Conservation (phyloP, 805 yeast genomes). For the Metschnikowia shivogae region DNA sequence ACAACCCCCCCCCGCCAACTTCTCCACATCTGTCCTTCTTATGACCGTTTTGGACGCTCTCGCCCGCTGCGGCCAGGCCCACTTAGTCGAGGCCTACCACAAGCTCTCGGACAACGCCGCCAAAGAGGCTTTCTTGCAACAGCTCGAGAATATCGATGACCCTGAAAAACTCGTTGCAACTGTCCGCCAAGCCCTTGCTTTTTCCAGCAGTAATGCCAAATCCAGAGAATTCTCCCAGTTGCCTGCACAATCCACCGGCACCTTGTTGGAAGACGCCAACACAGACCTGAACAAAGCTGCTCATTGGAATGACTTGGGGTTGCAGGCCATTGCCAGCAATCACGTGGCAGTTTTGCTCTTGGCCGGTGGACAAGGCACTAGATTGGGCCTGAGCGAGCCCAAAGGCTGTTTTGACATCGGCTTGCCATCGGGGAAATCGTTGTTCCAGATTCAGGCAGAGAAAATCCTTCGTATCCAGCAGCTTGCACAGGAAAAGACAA, state of each 20-base stretch:
- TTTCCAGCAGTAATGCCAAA: constrained; percentile 22
- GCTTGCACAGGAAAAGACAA: constrained; percentile 34
- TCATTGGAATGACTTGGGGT: constrained; percentile 52
- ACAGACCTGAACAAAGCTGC: constrained; percentile 12
- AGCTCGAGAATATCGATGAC: constrained; percentile 39
- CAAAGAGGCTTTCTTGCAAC: constrained; percentile 34
- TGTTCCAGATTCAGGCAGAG: constrained; percentile 93
- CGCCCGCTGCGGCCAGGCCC: constrained; percentile 39
- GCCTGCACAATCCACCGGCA: constrained; percentile 45
- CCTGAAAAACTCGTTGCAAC: constrained; percentile 39
- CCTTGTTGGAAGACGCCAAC: constrained; percentile 39
- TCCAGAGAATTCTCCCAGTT: constrained; percentile 41
- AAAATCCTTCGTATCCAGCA: constrained; percentile 62
- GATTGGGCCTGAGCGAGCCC: constrained; percentile 85
- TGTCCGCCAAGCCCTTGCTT: constrained; percentile 45
- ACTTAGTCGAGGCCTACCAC: constrained; percentile 48
- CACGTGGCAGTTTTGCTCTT: constrained; percentile 85
- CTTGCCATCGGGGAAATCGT: constrained; percentile 75
- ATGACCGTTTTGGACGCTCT: background rate
- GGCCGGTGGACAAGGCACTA: constrained; percentile 99
- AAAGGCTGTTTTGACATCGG: constrained; percentile 92
- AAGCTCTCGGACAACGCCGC: constrained; percentile 28
- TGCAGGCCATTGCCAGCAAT: constrained; percentile 60
- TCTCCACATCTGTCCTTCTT: background rate
- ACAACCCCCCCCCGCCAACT: background rate